Percentiles rank a stretch among this genome's conserved stretches.
phyloP scores from a whole-genome alignment of 352 stramenopile genomes.

The Pythium volutum region DNA sequence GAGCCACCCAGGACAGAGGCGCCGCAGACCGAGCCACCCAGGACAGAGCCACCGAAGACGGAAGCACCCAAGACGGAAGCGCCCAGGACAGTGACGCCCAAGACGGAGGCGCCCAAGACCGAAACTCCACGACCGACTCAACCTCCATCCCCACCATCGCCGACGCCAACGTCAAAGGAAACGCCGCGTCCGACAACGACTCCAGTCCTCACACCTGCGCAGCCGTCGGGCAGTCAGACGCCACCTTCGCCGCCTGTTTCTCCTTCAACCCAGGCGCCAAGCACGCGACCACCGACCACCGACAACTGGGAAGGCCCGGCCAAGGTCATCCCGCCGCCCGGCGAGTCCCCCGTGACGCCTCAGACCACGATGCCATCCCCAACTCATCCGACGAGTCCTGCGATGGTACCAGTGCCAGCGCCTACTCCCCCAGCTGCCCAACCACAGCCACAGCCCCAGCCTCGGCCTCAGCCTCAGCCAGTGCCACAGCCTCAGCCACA shows the following conservation, averaged over 20 bases:
- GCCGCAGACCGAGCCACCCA: not conserved
- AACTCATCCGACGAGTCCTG: not conserved
- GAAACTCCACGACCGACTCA: not conserved
- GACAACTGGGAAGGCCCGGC: constrained; percentile 13
- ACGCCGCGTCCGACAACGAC: not conserved
- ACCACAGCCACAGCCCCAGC: not conserved
- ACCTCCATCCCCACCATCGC: not conserved
- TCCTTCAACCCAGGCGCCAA: too few relatives aligned
- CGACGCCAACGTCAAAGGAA: not conserved
- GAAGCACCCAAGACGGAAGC: not conserved
- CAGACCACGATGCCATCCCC: not conserved
- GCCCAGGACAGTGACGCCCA: not conserved
- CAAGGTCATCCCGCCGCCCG: not conserved
- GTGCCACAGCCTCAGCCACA: not conserved
- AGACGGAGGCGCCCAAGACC: not conserved
- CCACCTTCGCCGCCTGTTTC: not conserved
- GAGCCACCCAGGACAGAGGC: not conserved
- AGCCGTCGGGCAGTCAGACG: not conserved
- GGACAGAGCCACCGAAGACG: not conserved
- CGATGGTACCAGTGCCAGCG: not conserved
- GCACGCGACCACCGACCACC: not conserved
- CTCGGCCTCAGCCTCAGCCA: not conserved
- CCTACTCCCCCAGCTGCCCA: not conserved
- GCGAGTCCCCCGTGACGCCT: not conserved
- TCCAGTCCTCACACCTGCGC: not conserved